Evolutionary conservation across 208 protist species (phyloP), one percentile per base, ranked within the genome.

Genomic region (Angomonas desouzai): DNA sequence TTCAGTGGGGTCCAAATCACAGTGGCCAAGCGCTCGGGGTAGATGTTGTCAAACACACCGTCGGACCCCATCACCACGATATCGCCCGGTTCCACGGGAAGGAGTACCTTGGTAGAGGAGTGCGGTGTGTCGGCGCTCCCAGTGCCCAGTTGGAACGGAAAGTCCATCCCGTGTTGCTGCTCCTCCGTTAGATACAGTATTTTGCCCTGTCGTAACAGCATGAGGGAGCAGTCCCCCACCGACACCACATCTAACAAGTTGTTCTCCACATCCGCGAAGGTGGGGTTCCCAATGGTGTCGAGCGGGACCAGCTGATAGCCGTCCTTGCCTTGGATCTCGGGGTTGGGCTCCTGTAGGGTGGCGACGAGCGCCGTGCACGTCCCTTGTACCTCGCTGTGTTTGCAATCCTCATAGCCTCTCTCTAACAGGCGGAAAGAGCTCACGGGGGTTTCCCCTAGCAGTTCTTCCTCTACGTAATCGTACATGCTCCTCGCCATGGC

Each of bases 31-130:
- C 65, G 59, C 2, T 68, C 29, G 9, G 73, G 62, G 49, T 87
- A 91, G 10, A 91, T 18, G 28, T 91, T 91, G 64, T 91, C 85
- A 60, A 91, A 91, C 13, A 91, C 13, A 28, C 85, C 85, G 62
- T 91, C 85, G 29, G 70, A 76, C 51, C 85, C 85, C 63, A 91
- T 77, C 22, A 91, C 67, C 3, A 91, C 55, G 0, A 91, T 11
- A 45, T 91, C 85, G 1, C 85, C 81, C 18, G 60, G 61, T 34
- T 81, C 70, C 0, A 91, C 74, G 0, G 74, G 76, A 0, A 83
- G 25, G 11, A 81, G 79, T 0, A 79, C 62, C 22, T 77, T 72
- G 33, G 79, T 56, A 11, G 67, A 64, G 38, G 72, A 66, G 32
- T 58, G 61, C 1, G 85, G 81, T 2, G 64, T 86, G 66, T 91